Evolutionary conservation across 1,139 yeast genomes (phyloP).

Genomic region (Wickerhamiella pararugosa): DNA sequence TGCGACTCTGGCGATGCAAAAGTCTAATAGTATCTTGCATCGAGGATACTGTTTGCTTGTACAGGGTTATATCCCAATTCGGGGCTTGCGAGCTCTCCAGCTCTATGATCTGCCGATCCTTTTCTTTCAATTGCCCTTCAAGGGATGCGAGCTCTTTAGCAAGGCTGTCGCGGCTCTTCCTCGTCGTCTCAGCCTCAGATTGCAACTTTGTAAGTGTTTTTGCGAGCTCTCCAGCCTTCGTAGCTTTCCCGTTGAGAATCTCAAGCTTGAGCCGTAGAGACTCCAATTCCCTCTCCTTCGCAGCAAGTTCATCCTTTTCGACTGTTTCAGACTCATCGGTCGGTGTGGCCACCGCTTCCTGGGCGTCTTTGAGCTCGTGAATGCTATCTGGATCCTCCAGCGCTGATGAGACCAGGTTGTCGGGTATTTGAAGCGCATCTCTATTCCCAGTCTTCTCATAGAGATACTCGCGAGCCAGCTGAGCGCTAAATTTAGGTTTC

Average conservation of each 20-base stretch:
- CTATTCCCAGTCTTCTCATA: not conserved
- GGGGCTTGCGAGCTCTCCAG: slow-evolving; percentile 2
- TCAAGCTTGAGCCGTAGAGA: slow-evolving; percentile 2
- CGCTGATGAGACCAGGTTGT: not conserved
- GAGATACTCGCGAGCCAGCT: slow-evolving; percentile 1
- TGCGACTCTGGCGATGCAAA: not conserved
- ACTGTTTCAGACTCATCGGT: not conserved
- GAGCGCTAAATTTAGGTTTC: slow-evolving; percentile 1
- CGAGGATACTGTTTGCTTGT: slow-evolving; percentile 1
- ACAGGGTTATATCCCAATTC: slow-evolving; percentile 1
- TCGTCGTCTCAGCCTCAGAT: not conserved
- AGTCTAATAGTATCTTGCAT: slow-evolving; percentile 1
- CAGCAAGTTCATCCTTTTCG: not conserved
- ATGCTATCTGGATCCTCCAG: slow-evolving; percentile 1
- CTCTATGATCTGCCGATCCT: not conserved
- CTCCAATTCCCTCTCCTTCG: not conserved
- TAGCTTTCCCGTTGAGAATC: slow-evolving; percentile 4
- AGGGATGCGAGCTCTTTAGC: not conserved
- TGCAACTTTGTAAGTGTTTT: not conserved
- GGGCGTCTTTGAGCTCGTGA: not conserved
- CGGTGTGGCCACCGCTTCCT: not conserved
- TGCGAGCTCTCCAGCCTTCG: slow-evolving; percentile 3
- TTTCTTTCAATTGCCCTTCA: not conserved
- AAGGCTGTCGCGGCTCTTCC: not conserved
- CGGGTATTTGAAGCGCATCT: not conserved